Evolutionary conservation across 441 rosid genomes (phyloP).

Genomic region (Syzygium syzygioides): DNA sequence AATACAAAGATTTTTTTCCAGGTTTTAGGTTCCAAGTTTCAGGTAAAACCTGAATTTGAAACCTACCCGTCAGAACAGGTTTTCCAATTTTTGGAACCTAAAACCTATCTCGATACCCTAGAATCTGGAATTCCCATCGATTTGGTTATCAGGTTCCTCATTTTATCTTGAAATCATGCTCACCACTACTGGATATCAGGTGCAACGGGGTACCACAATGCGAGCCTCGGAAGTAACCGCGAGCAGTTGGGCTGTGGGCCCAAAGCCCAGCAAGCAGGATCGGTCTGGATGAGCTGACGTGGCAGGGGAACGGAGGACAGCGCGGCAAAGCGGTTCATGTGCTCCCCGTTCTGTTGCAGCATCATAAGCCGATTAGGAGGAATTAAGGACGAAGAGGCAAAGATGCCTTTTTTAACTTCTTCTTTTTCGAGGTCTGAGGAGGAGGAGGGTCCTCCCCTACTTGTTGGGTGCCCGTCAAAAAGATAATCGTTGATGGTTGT

Average conservation of each 20-base stretch:
- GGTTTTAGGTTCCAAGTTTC: too few species aligned
- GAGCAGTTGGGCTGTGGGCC: not conserved
- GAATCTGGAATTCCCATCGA: not conserved
- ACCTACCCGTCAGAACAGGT: rapidly evolving
- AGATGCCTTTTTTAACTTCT: not conserved
- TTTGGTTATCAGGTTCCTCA: not conserved
- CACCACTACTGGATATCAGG: not conserved
- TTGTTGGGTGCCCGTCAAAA: not conserved
- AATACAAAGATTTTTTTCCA: not conserved
- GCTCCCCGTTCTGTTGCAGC: not conserved
- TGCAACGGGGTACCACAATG: not conserved
- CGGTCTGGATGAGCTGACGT: not conserved
- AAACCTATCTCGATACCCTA: rapidly evolving
- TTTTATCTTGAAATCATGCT: not conserved
- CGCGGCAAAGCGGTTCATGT: not conserved
- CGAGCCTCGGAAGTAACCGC: not conserved
- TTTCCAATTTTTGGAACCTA: rapidly evolving
- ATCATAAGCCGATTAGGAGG: not conserved
- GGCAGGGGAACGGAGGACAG: not conserved
- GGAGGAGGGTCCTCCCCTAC: not conserved
- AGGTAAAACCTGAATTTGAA: not conserved
- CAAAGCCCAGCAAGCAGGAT: not conserved
- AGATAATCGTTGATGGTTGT: not conserved
- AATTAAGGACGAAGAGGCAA: not conserved
- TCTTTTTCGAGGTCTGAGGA: not conserved